Percentiles rank a stretch among this genome's conserved stretches.
Conservation (phyloP, 257 asterid genomes). For the Jasminum sambac region DNA sequence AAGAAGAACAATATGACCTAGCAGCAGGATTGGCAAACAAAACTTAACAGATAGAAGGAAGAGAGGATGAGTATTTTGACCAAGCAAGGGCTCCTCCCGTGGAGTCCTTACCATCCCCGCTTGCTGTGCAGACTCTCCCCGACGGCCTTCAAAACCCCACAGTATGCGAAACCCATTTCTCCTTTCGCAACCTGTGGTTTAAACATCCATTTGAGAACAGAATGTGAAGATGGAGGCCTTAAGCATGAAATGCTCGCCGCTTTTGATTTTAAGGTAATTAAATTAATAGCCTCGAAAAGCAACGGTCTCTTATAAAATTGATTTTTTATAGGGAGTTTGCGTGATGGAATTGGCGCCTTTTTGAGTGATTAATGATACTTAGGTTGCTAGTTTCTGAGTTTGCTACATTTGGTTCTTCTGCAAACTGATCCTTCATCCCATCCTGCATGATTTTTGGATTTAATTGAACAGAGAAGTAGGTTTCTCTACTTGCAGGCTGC, state of each 20-base stretch:
- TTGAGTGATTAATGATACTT: neutral
- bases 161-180: slow-evolving; percentile 33
- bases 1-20: neutral
- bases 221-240: slow-evolving; percentile 7
- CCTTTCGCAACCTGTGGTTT: slow-evolving; percentile 28
- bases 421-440: slow-evolving; percentile 14
- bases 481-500: neutral
- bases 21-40: neutral
- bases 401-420: slow-evolving; percentile 5
- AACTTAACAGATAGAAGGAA: slow-evolving; percentile 17
- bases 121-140: slow-evolving; percentile 30
- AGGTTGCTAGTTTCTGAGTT: neutral
- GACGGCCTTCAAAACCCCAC: slow-evolving; percentile 30
- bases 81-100: slow-evolving; percentile 54
- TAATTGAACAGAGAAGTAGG: neutral
- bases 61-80: slow-evolving; percentile 47
- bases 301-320: neutral
- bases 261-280: slow-evolving; percentile 32
- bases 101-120: slow-evolving; percentile 48
- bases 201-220: neutral
- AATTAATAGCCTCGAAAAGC: neutral
- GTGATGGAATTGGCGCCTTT: slow-evolving; percentile 4
- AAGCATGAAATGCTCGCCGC: slow-evolving; percentile 13
- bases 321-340: slow-evolving; percentile 18
- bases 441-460: neutral